These are phyloP conservation scores for Cryphonectria radicalis DNA, from an alignment of 2,329 filamentous ascomycete genomes.

Conservation along the genomic window DNA sequence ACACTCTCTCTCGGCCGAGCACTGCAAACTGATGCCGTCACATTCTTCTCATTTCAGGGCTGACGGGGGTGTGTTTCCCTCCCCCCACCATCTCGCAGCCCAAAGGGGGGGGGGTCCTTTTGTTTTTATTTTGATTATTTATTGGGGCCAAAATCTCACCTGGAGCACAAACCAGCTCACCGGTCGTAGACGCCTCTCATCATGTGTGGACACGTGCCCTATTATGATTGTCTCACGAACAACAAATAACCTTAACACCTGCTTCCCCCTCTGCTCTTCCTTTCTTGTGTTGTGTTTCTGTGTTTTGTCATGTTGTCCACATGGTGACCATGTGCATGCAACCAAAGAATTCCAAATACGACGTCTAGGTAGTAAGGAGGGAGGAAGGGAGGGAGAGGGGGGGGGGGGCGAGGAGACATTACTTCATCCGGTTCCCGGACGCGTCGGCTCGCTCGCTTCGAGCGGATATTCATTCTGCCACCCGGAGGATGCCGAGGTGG, in stretches of 20 bases:
- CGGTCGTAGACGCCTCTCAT: not conserved
- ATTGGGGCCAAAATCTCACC: not conserved
- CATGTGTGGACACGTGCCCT: not conserved
- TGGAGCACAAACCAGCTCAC: not conserved
- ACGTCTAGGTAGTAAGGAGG: not conserved
- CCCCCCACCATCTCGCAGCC: not conserved
- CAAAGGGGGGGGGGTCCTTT: not conserved
- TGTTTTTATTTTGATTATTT: not conserved
- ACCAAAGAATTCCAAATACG: not conserved
- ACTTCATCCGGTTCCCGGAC: not conserved
- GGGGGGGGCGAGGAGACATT: not conserved
- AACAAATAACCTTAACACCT: not conserved
- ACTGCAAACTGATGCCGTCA: not conserved
- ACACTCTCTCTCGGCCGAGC: not conserved
- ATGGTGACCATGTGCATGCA: not conserved
- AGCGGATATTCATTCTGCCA: not conserved
- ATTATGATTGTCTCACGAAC: not conserved
- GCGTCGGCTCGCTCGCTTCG: conserved; percentile 1
- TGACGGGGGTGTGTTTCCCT: not conserved
- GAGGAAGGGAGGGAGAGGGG: not conserved
- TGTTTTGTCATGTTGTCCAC: not conserved
- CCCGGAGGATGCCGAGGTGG: not conserved
- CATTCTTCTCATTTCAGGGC: not conserved
- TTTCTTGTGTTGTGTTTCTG: not conserved
- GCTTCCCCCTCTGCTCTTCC: not conserved